Percentiles rank a stretch among this genome's conserved stretches.
phyloP scores from a whole-genome alignment of 805 yeast genomes.

The Ogataea pini region DNA sequence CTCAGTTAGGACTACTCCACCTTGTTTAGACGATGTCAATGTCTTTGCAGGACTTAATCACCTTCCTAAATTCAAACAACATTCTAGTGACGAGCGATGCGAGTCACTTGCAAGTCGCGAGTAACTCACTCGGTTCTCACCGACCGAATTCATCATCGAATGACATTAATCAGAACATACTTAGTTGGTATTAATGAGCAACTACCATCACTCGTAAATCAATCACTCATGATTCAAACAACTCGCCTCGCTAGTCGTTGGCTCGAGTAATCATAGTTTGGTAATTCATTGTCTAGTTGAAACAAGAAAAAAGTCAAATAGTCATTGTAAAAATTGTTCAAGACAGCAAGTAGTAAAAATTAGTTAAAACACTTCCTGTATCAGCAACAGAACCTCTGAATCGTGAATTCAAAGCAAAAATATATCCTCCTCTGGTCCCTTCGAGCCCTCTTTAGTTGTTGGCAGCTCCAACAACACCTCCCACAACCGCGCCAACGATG shows the following conservation, averaged over 20 bases:
- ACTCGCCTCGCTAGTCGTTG: background rate
- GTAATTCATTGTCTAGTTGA: background rate
- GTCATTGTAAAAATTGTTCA: background rate
- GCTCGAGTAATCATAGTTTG: background rate
- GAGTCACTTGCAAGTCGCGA: background rate
- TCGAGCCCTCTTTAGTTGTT: conserved; percentile 19
- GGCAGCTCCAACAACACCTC: conserved; percentile 44
- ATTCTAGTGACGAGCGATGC: background rate
- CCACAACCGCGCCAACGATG: conserved; percentile 70
- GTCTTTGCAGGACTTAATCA: conserved; percentile 31
- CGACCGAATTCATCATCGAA: no score
- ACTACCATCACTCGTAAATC: no score
- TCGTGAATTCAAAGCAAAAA: conserved; percentile 3
- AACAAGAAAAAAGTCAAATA: background rate
- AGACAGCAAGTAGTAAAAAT: background rate
- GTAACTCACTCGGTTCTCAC: no score
- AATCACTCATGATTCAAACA: no score
- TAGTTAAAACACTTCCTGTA: background rate
- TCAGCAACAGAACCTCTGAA: background rate
- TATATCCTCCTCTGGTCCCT: background rate
- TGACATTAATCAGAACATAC: no score
- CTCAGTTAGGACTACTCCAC: conserved; percentile 29
- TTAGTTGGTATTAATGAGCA: no score
- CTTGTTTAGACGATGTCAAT: conserved; percentile 24
- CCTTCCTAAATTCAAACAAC: conserved; percentile 25